Evolutionary conservation across 1,139 yeast species (phyloP).

Genomic region (Saccharomyces pastorianus): DNA sequence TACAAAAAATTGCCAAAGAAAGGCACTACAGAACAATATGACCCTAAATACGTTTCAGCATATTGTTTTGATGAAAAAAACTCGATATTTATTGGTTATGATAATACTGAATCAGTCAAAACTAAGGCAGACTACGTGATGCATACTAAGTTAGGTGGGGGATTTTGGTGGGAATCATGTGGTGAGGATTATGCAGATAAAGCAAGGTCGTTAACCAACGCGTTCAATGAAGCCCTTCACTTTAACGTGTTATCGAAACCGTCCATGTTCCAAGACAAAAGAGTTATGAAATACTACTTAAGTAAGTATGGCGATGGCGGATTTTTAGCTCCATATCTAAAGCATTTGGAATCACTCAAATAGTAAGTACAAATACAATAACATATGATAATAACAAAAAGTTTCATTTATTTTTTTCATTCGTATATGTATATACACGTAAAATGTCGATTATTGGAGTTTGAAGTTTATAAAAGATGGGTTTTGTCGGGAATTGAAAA

Average conservation of each 20-base stretch:
- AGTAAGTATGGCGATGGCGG: conserved; percentile 13
- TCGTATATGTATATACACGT: not conserved
- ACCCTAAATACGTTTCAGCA: conserved; percentile 49
- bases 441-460: not conserved
- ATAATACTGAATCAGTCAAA: conserved; percentile 46
- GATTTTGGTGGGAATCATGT: conserved; percentile 91
- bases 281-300: conserved; percentile 17
- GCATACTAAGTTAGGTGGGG: conserved; percentile 57
- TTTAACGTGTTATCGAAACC: conserved; percentile 8
- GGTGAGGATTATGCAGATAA: conserved; percentile 46
- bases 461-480: not conserved
- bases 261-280: conserved; percentile 15
- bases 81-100: conserved; percentile 52
- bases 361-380: not conserved
- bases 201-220: conserved; percentile 35
- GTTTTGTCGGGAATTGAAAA: not conserved
- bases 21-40: conserved; percentile 42
- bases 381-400: not conserved
- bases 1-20: conserved; percentile 46
- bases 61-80: conserved; percentile 40
- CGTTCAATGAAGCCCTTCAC: conserved; percentile 15
- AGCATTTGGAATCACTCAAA: not conserved
- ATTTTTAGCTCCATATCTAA: conserved; percentile 9
- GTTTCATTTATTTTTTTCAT: not conserved
- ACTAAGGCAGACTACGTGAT: conserved; percentile 55